A percentile compares a stretch with the other conserved stretches of the same genome.
Evolutionary conservation across 768 basidiomycete genomes (phyloP).

Genomic region (Hydnomerulius pinastri): DNA sequence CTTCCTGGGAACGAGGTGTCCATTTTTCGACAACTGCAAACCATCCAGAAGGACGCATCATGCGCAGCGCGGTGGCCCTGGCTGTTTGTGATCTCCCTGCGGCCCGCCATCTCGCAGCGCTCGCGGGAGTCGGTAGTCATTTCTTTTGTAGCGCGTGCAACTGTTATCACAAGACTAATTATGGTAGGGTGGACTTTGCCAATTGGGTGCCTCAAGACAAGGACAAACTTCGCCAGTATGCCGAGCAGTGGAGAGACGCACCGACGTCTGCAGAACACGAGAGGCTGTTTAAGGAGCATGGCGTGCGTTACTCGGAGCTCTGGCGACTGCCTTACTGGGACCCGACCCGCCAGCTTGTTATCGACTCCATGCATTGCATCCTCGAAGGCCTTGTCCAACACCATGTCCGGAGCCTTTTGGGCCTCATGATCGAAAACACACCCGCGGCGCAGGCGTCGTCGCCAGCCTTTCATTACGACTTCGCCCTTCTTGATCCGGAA

Average conservation of each 20-base stretch:
- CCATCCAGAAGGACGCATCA: slow-evolving; percentile 16
- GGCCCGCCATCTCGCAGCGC: slow-evolving; percentile 24
- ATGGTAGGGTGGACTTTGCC: slow-evolving; percentile 4
- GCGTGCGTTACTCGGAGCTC: slow-evolving; percentile 21
- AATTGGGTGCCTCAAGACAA: slow-evolving; percentile 18
- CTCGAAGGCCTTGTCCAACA: slow-evolving; percentile 12
- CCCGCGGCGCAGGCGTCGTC: background rate
- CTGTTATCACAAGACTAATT: slow-evolving; percentile 17
- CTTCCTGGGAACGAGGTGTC: slow-evolving; percentile 33
- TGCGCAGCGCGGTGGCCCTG: slow-evolving; percentile 28
- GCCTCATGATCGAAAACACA: slow-evolving; percentile 1
- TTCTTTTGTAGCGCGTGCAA: slow-evolving; percentile 34
- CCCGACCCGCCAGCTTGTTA: slow-evolving; percentile 14
- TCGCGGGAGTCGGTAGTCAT: slow-evolving; percentile 20
- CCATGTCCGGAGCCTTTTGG: slow-evolving; percentile 2
- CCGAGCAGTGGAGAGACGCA: slow-evolving; percentile 19
- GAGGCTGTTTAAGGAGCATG: slow-evolving; percentile 13
- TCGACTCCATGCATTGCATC: slow-evolving; percentile 31
- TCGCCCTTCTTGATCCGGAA: background rate
- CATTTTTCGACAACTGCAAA: slow-evolving; percentile 17
- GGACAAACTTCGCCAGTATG: slow-evolving; percentile 1
- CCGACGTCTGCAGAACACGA: background rate
- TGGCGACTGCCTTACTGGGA: slow-evolving; percentile 30
- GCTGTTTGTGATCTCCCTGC: slow-evolving; percentile 40
- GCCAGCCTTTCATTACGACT: slow-evolving; percentile 3